These are phyloP conservation scores for Penicillium sclerotigenum DNA, from an alignment of 2,329 filamentous ascomycete genomes.

Conservation along the genomic window DNA sequence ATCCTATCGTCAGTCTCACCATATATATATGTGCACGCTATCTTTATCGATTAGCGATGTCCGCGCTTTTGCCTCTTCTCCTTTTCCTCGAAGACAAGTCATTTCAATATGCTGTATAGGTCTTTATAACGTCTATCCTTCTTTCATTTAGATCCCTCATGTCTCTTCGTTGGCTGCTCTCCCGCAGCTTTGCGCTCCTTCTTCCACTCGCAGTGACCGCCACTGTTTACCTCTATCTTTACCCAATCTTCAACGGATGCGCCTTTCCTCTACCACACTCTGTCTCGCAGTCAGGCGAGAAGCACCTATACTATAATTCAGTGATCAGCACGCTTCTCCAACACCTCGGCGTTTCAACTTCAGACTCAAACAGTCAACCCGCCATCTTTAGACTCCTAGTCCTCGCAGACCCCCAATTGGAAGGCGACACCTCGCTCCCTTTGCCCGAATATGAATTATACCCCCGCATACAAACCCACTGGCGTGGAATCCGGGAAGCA, in stretches of 20 bases:
- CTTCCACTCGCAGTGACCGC: slow-evolving; percentile 66
- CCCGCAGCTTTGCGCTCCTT: slow-evolving; percentile 48
- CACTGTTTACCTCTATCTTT: slow-evolving; percentile 80
- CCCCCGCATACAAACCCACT: slow-evolving; percentile 42
- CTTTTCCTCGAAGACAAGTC: slow-evolving; percentile 6
- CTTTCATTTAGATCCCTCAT: slow-evolving; percentile 38
- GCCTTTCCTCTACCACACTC: slow-evolving; percentile 62
- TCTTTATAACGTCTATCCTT: slow-evolving; percentile 10
- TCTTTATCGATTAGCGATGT: neutral
- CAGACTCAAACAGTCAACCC: slow-evolving; percentile 17
- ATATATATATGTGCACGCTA: neutral
- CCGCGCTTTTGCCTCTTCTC: neutral
- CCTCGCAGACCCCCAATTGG: slow-evolving; percentile 87
- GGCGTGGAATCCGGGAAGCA: slow-evolving; percentile 21
- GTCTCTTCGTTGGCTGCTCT: slow-evolving; percentile 49
- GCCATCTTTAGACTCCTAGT: slow-evolving; percentile 85
- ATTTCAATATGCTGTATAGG: slow-evolving; percentile 22
- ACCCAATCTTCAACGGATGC: slow-evolving; percentile 76
- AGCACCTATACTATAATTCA: slow-evolving; percentile 17
- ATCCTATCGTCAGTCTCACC: too few species aligned
- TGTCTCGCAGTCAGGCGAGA: neutral
- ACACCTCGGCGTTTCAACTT: slow-evolving; percentile 27
- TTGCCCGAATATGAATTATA: slow-evolving; percentile 45
- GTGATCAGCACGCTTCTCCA: slow-evolving; percentile 38
- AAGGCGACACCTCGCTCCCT: slow-evolving; percentile 83